phyloP scores from a whole-genome alignment of 2,329 filamentous ascomycete species.

The Aspergillus jensenii region DNA sequence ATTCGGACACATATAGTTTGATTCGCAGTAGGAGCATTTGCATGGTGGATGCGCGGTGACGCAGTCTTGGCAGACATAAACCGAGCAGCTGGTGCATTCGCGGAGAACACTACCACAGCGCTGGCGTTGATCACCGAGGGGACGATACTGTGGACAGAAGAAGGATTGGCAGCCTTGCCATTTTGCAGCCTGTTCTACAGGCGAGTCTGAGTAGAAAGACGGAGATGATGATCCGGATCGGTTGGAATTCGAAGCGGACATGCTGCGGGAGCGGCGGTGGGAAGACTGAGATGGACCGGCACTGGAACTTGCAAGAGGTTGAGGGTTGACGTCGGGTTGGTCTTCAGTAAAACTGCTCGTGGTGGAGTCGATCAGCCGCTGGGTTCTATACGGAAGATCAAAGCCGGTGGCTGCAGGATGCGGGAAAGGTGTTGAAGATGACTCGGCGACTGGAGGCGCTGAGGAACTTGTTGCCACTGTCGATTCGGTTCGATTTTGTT shows the following conservation, averaged over 20 bases:
- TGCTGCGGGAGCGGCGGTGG: slow-evolving; percentile 35
- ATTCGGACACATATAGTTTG: slow-evolving; percentile 46
- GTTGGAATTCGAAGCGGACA: slow-evolving; percentile 42
- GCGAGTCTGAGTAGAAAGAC: slow-evolving; percentile 38
- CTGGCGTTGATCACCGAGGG: slow-evolving; percentile 46
- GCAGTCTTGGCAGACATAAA: slow-evolving; percentile 49
- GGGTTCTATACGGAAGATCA: slow-evolving; percentile 31
- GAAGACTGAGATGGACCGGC: slow-evolving; percentile 14
- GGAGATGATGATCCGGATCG: slow-evolving; percentile 42
- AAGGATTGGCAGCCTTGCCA: slow-evolving; percentile 52
- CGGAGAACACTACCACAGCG: slow-evolving; percentile 44
- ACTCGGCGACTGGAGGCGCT: not conserved
- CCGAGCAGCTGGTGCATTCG: slow-evolving; percentile 47
- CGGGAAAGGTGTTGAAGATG: slow-evolving; percentile 10
- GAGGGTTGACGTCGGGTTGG: slow-evolving; percentile 23
- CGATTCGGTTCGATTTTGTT: slow-evolving; percentile 31
- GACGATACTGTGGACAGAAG: slow-evolving; percentile 46
- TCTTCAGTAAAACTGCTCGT: slow-evolving; percentile 39
- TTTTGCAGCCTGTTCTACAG: slow-evolving; percentile 29
- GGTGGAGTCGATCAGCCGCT: slow-evolving; percentile 30
- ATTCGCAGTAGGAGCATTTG: slow-evolving; percentile 44
- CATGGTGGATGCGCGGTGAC: slow-evolving; percentile 41
- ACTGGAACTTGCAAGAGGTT: slow-evolving; percentile 21
- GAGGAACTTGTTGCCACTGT: slow-evolving; percentile 13
- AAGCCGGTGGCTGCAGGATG: slow-evolving; percentile 23